phyloP scores from a whole-genome alignment of 1,284 basidiomycete genomes.

The Lignosus rhinocerotis region DNA sequence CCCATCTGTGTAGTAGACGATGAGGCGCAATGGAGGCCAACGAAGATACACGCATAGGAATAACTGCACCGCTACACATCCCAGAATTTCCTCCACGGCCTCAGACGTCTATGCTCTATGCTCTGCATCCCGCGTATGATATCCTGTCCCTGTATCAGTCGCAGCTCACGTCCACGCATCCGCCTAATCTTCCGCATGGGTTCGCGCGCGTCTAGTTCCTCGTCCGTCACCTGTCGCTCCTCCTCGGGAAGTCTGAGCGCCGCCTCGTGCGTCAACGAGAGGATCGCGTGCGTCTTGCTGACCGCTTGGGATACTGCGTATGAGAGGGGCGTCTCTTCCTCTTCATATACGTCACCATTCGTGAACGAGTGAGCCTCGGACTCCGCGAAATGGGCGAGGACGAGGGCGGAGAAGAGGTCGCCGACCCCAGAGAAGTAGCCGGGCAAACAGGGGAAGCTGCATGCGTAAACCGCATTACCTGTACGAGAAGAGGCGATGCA shows the following conservation, averaged over 20 bases:
- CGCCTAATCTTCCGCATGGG: conserved; percentile 66
- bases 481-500: conserved; percentile 70
- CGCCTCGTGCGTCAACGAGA: conserved; percentile 69
- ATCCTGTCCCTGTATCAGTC: conserved; percentile 77
- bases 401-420: conserved; percentile 94
- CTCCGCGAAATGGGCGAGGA: conserved; percentile 74
- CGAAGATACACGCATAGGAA: too few species aligned
- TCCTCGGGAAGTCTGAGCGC: conserved; percentile 55
- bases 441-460: conserved; percentile 77
- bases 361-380: conserved; percentile 29
- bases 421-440: conserved; percentile 98
- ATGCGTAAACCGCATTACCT: conserved; percentile 54
- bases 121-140: conserved; percentile 40
- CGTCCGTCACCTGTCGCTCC: conserved; percentile 63
- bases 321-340: conserved; percentile 45
- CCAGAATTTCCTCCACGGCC: conserved; percentile 45
- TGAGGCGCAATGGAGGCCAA: too few species aligned
- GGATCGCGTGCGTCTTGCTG: conserved; percentile 83
- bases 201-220: conserved; percentile 68
- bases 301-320: conserved; percentile 72
- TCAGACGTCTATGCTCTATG: conserved; percentile 34
- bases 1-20: too few species aligned
- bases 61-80: neutral
- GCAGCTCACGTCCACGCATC: conserved; percentile 82
- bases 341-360: conserved; percentile 14